A percentile compares a stretch with the other conserved stretches of the same genome.
Conservation (phyloP, 2,329 filamentous ascomycete species). For the Cordyceps cicadae region DNA sequence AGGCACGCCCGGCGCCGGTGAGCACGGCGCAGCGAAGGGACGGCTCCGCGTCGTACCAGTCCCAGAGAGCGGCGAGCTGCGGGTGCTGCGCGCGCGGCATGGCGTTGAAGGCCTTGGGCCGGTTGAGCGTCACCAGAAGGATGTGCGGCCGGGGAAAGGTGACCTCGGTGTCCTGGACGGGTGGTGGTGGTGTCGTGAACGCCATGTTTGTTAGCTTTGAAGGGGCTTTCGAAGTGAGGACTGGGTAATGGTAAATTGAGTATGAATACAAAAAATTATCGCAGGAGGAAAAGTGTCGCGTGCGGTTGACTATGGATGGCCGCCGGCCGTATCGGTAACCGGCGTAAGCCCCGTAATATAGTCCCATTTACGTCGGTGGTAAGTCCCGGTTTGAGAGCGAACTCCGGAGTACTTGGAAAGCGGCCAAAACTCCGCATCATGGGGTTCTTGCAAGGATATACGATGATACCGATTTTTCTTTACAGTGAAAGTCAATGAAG, state of each 20-base stretch:
- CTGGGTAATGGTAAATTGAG: not conserved
- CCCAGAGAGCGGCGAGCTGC: conserved; percentile 41
- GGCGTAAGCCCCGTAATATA: not conserved
- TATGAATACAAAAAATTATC: not conserved
- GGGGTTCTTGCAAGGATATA: no score
- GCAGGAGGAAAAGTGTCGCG: not conserved
- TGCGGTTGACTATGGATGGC: not conserved
- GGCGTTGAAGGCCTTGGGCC: conserved; percentile 50
- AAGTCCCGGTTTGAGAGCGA: not conserved
- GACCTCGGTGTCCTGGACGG: conserved; percentile 33
- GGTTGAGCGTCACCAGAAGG: conserved; percentile 53
- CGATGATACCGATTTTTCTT: no score
- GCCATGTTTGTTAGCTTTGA: not conserved
- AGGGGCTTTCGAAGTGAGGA: not conserved
- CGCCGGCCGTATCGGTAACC: not conserved
- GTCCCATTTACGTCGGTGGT: not conserved
- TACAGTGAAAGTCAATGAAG: no score
- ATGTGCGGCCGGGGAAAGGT: conserved; percentile 46
- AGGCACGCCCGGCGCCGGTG: conserved; percentile 55
- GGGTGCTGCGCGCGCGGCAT: conserved; percentile 41
- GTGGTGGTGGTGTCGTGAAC: conserved; percentile 23
- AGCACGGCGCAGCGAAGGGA: conserved; percentile 53
- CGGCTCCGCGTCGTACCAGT: conserved; percentile 56
- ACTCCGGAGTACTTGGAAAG: no score
- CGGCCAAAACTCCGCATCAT: no score